Evolutionary conservation across 768 basidiomycete species (phyloP), one percentile per base, ranked within the genome.

Genomic region (Rhizopogon vesiculosus): DNA sequence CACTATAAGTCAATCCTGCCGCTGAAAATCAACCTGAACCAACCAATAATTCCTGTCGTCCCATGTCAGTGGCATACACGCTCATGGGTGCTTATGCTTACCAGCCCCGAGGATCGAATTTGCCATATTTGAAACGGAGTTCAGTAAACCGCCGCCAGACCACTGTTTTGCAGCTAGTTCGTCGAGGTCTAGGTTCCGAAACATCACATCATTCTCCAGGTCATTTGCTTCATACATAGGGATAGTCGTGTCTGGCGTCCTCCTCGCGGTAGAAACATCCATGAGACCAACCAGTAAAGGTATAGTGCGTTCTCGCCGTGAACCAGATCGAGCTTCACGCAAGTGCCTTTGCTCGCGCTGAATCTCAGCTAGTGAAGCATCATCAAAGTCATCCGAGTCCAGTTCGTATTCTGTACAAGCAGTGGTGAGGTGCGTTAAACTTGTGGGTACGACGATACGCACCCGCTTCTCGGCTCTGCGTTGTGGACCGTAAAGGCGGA

Each of bases 81-180:
- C 6, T 50, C 9, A 19, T 25, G 43, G 7, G 13, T 42, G 42
- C 53, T 29, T 46, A 39, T 59, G 49, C 76, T 74, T 71, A 83
- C 93, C 94, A 65, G 95, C 95, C 42, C 95, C 95, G 13, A 98
- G 74, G 35, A 98, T 97, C 2, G 91, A 93, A 67, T 98, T 98
- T 19, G 93, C 90, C 96, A 97, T 97, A 68, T 95, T 91, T 19
- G 91, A 88, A 56, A 91, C 79, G 7, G 90, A 92, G 64, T 91
- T 85, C 1, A 92, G 9, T 75, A 93, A 71, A 0, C 86, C 84
- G 19, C 91, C 90, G 44, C 91, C 89, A 0, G 84, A 80, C 40
- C 72, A 76, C 44, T 77, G 75, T 67, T 87, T 87, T 19, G 79
- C 77, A 42, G 85, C 83, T 31, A 95, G 71, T 58, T 87, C 85